Evolutionary conservation across 2,329 filamentous ascomycete genomes (phyloP).

Genomic region (Aspergillus sojae): DNA sequence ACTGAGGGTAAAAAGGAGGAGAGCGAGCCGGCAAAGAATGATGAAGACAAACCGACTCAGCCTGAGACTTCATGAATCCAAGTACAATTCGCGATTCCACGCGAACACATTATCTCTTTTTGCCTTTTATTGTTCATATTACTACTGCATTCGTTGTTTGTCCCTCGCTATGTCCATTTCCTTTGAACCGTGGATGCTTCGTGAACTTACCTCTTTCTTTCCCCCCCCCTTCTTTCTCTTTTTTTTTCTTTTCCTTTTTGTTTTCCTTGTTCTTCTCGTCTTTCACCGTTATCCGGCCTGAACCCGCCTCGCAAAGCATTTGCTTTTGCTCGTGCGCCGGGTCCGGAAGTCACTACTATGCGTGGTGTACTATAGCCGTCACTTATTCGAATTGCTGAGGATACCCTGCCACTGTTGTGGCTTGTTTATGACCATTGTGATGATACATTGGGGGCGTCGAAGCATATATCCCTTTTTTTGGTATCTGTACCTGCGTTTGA

Average conservation of each 20-base stretch:
- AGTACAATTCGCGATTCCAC: neutral
- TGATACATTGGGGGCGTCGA: constrained; percentile 17
- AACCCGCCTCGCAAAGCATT: neutral
- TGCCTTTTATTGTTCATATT: neutral
- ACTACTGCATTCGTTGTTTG: neutral
- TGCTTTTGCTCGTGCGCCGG: neutral
- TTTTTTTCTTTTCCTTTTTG: neutral
- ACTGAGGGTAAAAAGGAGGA: neutral
- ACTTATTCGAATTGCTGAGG: constrained; percentile 22
- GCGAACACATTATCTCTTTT: neutral
- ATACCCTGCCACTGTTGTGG: constrained; percentile 27
- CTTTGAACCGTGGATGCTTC: constrained; percentile 1
- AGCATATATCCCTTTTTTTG: neutral
- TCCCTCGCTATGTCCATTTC: neutral
- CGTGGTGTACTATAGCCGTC: constrained; percentile 10
- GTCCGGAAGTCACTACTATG: neutral
- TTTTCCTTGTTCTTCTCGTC: neutral
- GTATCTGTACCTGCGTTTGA: neutral
- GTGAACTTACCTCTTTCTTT: neutral
- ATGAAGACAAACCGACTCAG: constrained; percentile 3
- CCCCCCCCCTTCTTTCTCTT: neutral
- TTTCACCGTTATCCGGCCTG: neutral
- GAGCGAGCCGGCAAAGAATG: neutral
- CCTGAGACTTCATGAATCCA: neutral
- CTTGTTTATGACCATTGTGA: constrained; percentile 26